Evolutionary conservation across 179 eudicot species (phyloP), one percentile per base, ranked within the genome.

Genomic region (Amaranthus tricolor): DNA sequence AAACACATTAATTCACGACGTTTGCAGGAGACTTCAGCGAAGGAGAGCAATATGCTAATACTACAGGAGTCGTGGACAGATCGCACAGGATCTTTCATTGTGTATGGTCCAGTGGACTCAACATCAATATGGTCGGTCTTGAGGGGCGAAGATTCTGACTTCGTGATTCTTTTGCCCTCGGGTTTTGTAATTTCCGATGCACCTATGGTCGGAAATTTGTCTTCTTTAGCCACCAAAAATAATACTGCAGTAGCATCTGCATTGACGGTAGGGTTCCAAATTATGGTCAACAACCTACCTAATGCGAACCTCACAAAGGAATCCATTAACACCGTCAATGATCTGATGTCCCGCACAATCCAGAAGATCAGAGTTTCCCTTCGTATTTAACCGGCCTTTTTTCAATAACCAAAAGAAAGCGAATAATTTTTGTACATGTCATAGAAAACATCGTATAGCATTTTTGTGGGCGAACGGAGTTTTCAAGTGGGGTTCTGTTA

Each of bases 11-110:
- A 14, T 11, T 73, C 49, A 62, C 55, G 5, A 40, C 11, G 68
- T 69, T 69, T 72, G 75, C 82, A 87, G 97, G 84, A 82, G 74
- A 78, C 80, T 4, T 76, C 77, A 68, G 73, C 76, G 0, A 87
- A 82, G 58, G 90, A 82, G 76, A 81, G 76, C 68, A 75, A 75
- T 75, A 86, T 83, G 88, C 73, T 89, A 75, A 86, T 91, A 63
- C 68, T 93, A 61, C 98, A 93, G 74, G 93, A 91, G 68, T 85
- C 89, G 2, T 84, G 89, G 83, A 73, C 89, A 12, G 96, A 93
- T 63, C 66, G 53, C 55, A 68, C 88, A 0, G 85, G 91, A 49
- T 87, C 93, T 0, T 74, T 85, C n/a, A 66, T 93, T 50, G 92
- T 88, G 20, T 86, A 89, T 16, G 83, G 91, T 21, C 84, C 98